phyloP scores from a whole-genome alignment of 2,329 filamentous ascomycete genomes.

The Aureobasidium namibiae region DNA sequence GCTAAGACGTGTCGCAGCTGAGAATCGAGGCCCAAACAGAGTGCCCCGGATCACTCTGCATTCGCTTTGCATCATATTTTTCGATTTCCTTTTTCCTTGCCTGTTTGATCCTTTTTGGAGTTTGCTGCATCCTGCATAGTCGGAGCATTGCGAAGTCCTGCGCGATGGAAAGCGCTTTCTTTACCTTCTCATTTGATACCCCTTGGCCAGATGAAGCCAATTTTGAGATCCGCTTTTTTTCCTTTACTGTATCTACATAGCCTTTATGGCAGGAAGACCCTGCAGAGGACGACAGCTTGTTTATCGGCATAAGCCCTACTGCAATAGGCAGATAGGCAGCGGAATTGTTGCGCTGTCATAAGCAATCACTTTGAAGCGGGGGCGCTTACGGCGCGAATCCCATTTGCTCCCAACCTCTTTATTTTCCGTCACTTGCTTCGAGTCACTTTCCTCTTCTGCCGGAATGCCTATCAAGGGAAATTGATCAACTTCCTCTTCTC shows the following conservation, averaged over 20 bases:
- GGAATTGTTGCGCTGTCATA: slow-evolving; percentile 11
- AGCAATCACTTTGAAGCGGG: slow-evolving; percentile 5
- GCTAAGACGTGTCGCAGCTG: background rate
- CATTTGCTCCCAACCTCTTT: slow-evolving; percentile 8
- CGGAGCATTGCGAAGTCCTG: slow-evolving; percentile 5
- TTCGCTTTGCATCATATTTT: slow-evolving; percentile 10
- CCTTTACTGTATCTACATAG: slow-evolving; percentile 8
- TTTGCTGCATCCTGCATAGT: slow-evolving; percentile 10
- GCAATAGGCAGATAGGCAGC: slow-evolving; percentile 10
- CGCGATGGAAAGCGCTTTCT: slow-evolving; percentile 4
- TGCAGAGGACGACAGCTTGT: slow-evolving; percentile 7
- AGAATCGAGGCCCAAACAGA: slow-evolving; percentile 9
- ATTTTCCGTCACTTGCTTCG: background rate
- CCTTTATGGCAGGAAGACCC: slow-evolving; percentile 1
- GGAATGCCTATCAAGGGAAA: background rate
- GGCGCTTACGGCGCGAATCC: slow-evolving; percentile 10
- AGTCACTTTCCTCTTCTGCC: background rate
- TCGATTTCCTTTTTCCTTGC: background rate
- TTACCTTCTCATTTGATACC: slow-evolving; percentile 10
- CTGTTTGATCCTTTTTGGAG: background rate
- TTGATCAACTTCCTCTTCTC: background rate
- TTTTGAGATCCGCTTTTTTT: slow-evolving; percentile 9
- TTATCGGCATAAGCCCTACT: slow-evolving; percentile 1
- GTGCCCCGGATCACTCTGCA: slow-evolving; percentile 12
- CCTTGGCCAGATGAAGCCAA: background rate